These are phyloP conservation scores for Paraglomus brasilianum DNA, from an alignment of 192 early-diverging fungal species.

Conservation along the genomic window DNA sequence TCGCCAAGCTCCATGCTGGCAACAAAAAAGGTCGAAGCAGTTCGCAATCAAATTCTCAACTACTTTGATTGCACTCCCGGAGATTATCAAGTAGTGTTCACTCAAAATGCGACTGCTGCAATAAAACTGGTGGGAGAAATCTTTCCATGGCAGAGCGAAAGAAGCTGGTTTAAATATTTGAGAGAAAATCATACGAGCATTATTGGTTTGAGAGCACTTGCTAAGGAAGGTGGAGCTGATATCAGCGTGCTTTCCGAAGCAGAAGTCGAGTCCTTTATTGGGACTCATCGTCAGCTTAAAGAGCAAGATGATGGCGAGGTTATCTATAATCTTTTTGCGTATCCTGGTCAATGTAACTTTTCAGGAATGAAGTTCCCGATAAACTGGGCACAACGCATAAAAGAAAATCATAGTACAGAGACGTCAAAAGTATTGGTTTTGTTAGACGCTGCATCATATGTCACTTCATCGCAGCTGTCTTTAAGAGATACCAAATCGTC, in stretches of 20 bases:
- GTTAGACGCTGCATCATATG: conserved; percentile 74
- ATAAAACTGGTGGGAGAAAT: conserved; percentile 73
- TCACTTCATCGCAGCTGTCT: conserved; percentile 60
- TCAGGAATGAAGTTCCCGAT: conserved; percentile 72
- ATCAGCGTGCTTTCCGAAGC: neutral
- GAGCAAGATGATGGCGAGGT: neutral
- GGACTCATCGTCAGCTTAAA: neutral
- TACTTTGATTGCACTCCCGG: conserved; percentile 58
- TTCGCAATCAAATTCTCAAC: conserved; percentile 52
- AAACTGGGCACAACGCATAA: conserved; percentile 50
- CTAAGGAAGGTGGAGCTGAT: conserved; percentile 14
- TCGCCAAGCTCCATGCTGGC: conserved; percentile 53
- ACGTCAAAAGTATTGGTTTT: conserved; percentile 51
- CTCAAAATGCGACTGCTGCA: conserved; percentile 74
- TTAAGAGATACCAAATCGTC: conserved; percentile 46
- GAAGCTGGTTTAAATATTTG: conserved; percentile 57
- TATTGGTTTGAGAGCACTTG: conserved; percentile 67
- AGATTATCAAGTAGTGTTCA: conserved; percentile 73
- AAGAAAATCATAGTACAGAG: conserved; percentile 32
- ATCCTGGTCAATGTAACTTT: conserved; percentile 87
- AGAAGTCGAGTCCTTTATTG: conserved; percentile 27
- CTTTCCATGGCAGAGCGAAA: conserved; percentile 52
- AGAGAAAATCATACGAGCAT: conserved; percentile 72
- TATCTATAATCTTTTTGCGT: conserved; percentile 62
- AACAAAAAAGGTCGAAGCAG: conserved; percentile 49